Conservation (phyloP, 768 basidiomycete species). For the Holtermanniella nyarrowii region DNA sequence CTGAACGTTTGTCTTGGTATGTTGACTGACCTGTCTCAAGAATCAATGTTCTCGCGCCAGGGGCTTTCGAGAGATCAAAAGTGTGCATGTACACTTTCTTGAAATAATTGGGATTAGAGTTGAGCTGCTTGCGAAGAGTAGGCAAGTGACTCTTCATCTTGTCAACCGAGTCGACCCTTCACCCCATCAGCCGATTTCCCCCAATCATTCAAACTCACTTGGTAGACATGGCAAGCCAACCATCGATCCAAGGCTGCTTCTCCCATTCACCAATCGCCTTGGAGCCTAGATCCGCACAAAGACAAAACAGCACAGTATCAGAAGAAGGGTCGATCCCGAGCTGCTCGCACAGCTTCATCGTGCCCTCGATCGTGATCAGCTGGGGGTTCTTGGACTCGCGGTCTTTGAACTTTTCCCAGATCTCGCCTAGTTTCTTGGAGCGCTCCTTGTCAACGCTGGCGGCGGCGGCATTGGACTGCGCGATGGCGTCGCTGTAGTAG, state of each 20-base stretch:
- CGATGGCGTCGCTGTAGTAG: conserved; percentile 31
- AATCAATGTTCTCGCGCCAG: conserved; percentile 31
- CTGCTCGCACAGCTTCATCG: conserved; percentile 35
- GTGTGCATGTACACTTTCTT: conserved; percentile 40
- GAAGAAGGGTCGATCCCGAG: conserved; percentile 37
- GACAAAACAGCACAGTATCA: conserved; percentile 40
- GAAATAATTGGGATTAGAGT: conserved; percentile 38
- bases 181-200: background rate
- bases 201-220: conserved; percentile 15
- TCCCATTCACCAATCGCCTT: conserved; percentile 38
- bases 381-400: conserved; percentile 24
- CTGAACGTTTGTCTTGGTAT: background rate
- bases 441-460: conserved; percentile 12
- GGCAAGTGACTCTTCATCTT: conserved; percentile 34
- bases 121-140: conserved; percentile 25
- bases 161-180: conserved; percentile 38
- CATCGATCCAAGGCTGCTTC: conserved; percentile 33
- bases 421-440: conserved; percentile 37
- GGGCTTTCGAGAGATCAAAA: conserved; percentile 34
- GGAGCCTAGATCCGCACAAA: conserved; percentile 38
- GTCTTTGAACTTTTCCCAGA: conserved; percentile 38
- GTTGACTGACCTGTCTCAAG: conserved; percentile 34
- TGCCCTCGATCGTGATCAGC: conserved; percentile 39
- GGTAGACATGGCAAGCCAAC: conserved; percentile 26
- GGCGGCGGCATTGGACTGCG: conserved; percentile 17